These are phyloP conservation scores for Coemansia sp. DNA, from an alignment of 192 early-diverging fungal genomes.

Conservation along the genomic window DNA sequence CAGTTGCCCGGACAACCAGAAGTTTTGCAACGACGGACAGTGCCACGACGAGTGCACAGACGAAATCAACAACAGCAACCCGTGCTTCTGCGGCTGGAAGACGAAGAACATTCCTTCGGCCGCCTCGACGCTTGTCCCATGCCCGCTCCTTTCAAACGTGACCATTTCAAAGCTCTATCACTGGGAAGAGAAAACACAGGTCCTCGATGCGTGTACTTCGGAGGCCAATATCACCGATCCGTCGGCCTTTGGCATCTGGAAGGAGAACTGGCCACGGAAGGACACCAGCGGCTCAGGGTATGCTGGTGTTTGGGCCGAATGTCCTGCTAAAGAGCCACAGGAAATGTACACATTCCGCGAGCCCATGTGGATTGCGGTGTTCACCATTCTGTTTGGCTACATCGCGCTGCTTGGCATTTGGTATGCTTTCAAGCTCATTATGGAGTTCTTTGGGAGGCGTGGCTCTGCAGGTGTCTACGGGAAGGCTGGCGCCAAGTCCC, in stretches of 20 bases:
- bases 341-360: slow-evolving; percentile 41
- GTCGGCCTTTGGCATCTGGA: slow-evolving; percentile 29
- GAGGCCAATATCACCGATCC: slow-evolving; percentile 16
- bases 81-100: slow-evolving; percentile 47
- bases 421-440: slow-evolving; percentile 15
- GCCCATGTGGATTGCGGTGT: slow-evolving; percentile 42
- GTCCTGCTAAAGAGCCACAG: slow-evolving; percentile 28
- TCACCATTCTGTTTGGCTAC: slow-evolving; percentile 24
- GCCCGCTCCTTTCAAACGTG: slow-evolving; percentile 24
- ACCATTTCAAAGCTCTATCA: slow-evolving; percentile 44
- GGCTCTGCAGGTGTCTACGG: neutral
- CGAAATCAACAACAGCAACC: slow-evolving; percentile 30
- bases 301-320: slow-evolving; percentile 27
- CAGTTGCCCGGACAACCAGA: slow-evolving; percentile 24
- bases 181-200: slow-evolving; percentile 18
- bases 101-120: slow-evolving; percentile 19
- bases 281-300: slow-evolving; percentile 10
- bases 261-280: slow-evolving; percentile 23
- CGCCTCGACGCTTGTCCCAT: slow-evolving; percentile 22
- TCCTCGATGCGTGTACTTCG: slow-evolving; percentile 31
- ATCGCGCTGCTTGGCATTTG: slow-evolving; percentile 23
- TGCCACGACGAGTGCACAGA: slow-evolving; percentile 37
- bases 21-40: slow-evolving; percentile 31
- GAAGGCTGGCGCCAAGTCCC: neutral
- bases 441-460: slow-evolving; percentile 3